These are phyloP conservation scores for Zygosaccharomyces pseudorouxii DNA, from an alignment of 805 yeast species.

Conservation along the genomic window DNA sequence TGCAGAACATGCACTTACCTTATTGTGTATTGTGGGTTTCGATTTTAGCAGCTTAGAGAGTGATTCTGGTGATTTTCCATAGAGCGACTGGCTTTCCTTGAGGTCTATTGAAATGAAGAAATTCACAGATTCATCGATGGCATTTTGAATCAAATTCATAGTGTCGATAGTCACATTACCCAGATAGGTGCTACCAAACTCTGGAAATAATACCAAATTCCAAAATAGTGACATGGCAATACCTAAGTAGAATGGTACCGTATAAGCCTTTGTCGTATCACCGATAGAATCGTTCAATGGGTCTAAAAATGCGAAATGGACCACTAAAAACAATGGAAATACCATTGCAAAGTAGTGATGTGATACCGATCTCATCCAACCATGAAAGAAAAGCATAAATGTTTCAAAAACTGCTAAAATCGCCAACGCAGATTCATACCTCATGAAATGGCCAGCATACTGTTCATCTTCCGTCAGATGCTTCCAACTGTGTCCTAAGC, in stretches of 20 bases:
- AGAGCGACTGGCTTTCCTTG: slow-evolving; percentile 12
- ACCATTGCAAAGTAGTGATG: slow-evolving; percentile 45
- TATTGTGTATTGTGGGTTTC: slow-evolving; percentile 34
- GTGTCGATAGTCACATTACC: slow-evolving; percentile 42
- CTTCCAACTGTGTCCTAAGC: slow-evolving; percentile 32
- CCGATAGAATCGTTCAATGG: slow-evolving; percentile 33
- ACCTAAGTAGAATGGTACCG: slow-evolving; percentile 44
- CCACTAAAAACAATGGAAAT: slow-evolving; percentile 46
- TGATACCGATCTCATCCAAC: slow-evolving; percentile 46
- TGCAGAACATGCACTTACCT: slow-evolving; percentile 35
- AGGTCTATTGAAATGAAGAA: slow-evolving; percentile 35
- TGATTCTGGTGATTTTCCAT: slow-evolving; percentile 24
- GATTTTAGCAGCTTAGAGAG: slow-evolving; percentile 35
- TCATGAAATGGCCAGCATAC: slow-evolving; percentile 27
- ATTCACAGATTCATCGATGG: slow-evolving; percentile 38
- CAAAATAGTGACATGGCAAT: slow-evolving; percentile 42
- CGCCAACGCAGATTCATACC: slow-evolving; percentile 40
- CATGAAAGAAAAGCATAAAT: slow-evolving; percentile 45
- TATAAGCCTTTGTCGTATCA: slow-evolving; percentile 35
- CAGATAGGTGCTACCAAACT: slow-evolving; percentile 47
- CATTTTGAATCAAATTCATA: slow-evolving; percentile 38
- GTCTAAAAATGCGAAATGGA: slow-evolving; percentile 45
- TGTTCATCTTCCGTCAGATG: slow-evolving; percentile 33
- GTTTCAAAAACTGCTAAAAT: slow-evolving; percentile 43
- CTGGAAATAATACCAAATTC: slow-evolving; percentile 45